A percentile compares a stretch with the other conserved stretches of the same genome.
Conservation (phyloP, 2,329 filamentous ascomycete species). For the Fusarium pseudocircinatum region DNA sequence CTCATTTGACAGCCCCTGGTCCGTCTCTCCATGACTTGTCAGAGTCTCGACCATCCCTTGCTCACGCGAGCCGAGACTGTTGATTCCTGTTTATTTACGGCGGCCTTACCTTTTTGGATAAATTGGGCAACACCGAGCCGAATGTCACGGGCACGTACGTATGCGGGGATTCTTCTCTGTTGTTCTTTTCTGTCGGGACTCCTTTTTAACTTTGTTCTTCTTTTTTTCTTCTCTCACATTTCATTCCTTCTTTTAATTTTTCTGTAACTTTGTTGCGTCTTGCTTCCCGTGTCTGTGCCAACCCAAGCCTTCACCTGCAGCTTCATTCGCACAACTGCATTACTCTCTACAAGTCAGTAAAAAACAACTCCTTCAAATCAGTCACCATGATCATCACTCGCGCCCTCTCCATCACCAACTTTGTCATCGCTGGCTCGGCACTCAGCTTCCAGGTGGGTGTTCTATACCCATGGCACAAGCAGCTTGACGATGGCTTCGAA, state of each 20-base stretch:
- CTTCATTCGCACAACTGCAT: neutral
- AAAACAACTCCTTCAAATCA: neutral
- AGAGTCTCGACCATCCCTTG: slow-evolving; percentile 24
- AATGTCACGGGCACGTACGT: slow-evolving; percentile 20
- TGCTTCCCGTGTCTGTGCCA: neutral
- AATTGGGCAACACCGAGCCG: slow-evolving; percentile 29
- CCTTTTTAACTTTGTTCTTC: slow-evolving; percentile 3
- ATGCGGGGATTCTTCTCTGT: slow-evolving; percentile 23
- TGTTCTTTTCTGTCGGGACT: slow-evolving; percentile 1
- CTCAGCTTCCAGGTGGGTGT: slow-evolving; percentile 75
- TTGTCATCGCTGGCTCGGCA: slow-evolving; percentile 71
- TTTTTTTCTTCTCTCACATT: neutral
- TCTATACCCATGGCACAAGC: slow-evolving; percentile 75
- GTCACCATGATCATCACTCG: slow-evolving; percentile 40
- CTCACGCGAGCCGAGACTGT: slow-evolving; percentile 8
- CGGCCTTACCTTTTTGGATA: slow-evolving; percentile 32
- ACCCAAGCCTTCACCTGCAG: neutral
- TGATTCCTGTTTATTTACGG: slow-evolving; percentile 34
- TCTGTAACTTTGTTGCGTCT: slow-evolving; percentile 10
- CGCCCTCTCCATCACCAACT: slow-evolving; percentile 55
- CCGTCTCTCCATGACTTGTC: slow-evolving; percentile 24
- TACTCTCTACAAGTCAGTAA: neutral
- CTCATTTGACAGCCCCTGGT: slow-evolving; percentile 24
- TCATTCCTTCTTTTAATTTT: slow-evolving; percentile 4
- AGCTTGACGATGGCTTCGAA: slow-evolving; percentile 68